Evolutionary conservation across 2,329 filamentous ascomycete genomes (phyloP).

Genomic region (Neofusicoccum sp.): DNA sequence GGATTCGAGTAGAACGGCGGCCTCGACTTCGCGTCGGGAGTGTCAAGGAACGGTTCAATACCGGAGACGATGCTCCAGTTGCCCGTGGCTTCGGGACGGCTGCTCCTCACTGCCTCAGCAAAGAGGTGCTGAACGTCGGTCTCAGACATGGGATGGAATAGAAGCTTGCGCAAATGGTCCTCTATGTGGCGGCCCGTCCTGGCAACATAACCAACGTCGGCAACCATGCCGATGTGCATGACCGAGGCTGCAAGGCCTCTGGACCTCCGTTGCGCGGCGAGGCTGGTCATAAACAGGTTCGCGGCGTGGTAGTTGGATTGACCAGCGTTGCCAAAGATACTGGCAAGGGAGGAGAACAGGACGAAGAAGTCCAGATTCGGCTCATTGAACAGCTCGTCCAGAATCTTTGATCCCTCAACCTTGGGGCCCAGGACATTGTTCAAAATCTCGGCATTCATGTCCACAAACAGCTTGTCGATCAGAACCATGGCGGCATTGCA

Average conservation of each 20-base stretch:
- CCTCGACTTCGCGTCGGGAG: background rate
- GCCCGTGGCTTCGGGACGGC: background rate
- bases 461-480: slow-evolving; percentile 20
- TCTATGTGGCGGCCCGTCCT: background rate
- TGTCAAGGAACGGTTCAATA: background rate
- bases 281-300: slow-evolving; percentile 39
- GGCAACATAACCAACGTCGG: slow-evolving; percentile 44
- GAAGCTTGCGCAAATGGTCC: background rate
- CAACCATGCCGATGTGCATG: slow-evolving; percentile 41
- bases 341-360: slow-evolving; percentile 24
- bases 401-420: slow-evolving; percentile 20
- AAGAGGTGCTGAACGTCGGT: slow-evolving; percentile 53
- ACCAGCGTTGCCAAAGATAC: slow-evolving; percentile 21
- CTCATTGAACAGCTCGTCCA: slow-evolving; percentile 23
- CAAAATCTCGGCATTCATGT: slow-evolving; percentile 17
- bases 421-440: slow-evolving; percentile 22
- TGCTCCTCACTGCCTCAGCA: slow-evolving; percentile 51
- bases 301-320: slow-evolving; percentile 27
- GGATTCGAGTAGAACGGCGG: background rate
- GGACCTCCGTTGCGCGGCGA: slow-evolving; percentile 37
- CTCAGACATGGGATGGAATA: slow-evolving; percentile 41
- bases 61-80: background rate
- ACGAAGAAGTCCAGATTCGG: slow-evolving; percentile 28
- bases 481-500: slow-evolving; percentile 27
- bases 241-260: slow-evolving; percentile 41